Conservation (phyloP, 75 land plant genomes). For the Pinus tabuliformis region DNA sequence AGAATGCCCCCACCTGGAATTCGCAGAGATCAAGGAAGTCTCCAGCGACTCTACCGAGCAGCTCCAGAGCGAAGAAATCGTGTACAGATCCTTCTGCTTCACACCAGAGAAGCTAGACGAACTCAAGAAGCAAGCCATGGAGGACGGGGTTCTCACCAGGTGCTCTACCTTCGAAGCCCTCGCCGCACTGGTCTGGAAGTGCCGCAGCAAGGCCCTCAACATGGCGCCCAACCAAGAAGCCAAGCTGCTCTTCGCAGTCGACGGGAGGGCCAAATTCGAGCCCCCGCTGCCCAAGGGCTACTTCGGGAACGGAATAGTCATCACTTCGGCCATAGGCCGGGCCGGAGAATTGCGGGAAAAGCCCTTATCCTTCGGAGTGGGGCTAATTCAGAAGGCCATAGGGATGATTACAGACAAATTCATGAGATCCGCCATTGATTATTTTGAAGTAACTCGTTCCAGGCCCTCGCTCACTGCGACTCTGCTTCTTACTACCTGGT, state of each 20-base stretch:
- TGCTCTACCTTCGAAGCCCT: constrained; percentile 87
- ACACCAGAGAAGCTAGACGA: constrained; percentile 38
- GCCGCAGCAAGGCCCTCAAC: constrained; percentile 42
- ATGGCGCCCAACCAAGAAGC: constrained; percentile 57
- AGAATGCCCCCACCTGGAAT: constrained; percentile 67
- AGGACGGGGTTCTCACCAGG: constrained; percentile 43
- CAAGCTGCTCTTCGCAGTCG: constrained; percentile 88
- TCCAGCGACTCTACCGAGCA: constrained; percentile 34
- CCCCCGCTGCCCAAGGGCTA: constrained; percentile 76
- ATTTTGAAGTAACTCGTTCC: constrained; percentile 64
- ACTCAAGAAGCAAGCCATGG: constrained; percentile 53
- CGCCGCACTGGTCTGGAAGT: constrained; percentile 71
- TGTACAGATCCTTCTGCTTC: constrained; percentile 58
- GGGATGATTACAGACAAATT: constrained; percentile 59
- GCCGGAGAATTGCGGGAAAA: constrained; percentile 49
- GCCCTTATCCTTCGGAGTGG: constrained; percentile 55
- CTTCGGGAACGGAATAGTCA: constrained; percentile 82
- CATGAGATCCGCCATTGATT: constrained; percentile 86
- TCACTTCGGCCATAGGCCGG: constrained; percentile 48
- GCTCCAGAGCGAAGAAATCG: constrained; percentile 34
- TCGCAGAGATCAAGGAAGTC: constrained; percentile 55
- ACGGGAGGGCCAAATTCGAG: constrained; percentile 52
- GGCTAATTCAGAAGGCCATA: constrained; percentile 71
- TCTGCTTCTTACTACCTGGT: constrained; percentile 82
- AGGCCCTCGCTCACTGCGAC: constrained; percentile 73